These are phyloP conservation scores for Orbilia javanica DNA, from an alignment of 2,329 filamentous ascomycete species.

Conservation along the genomic window DNA sequence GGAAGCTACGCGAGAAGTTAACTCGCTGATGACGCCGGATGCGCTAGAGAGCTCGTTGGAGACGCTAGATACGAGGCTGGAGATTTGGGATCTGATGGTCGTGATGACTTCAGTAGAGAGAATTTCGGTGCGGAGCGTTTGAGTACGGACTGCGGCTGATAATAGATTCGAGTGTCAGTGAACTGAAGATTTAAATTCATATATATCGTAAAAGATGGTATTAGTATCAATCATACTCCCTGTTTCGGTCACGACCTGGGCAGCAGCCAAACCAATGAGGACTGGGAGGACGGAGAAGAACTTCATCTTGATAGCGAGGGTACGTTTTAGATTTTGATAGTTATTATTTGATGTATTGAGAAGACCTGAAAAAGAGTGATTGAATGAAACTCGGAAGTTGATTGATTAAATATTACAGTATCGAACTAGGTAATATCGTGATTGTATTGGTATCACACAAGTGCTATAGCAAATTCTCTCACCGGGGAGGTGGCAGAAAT, in stretches of 20 bases:
- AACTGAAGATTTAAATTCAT: background rate
- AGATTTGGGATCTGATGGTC: background rate
- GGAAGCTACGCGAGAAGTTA: background rate
- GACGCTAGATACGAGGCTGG: background rate
- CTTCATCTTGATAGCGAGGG: constrained; percentile 47
- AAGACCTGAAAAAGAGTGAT: background rate
- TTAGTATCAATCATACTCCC: background rate
- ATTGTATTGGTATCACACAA: too few relatives aligned
- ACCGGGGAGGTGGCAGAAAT: background rate
- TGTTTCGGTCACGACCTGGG: background rate
- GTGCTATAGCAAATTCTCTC: too few relatives aligned
- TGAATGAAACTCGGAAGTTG: background rate
- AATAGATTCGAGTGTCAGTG: background rate
- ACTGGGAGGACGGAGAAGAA: constrained; percentile 30
- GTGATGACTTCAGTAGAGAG: background rate
- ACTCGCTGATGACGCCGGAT: background rate
- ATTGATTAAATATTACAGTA: background rate
- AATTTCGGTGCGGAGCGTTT: too few relatives aligned
- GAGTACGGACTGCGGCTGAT: background rate
- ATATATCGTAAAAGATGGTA: background rate
- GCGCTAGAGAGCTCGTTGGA: background rate
- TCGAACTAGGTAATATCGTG: background rate
- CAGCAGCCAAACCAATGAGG: constrained; percentile 34
- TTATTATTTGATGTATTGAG: background rate
- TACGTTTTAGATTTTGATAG: background rate